Evolutionary conservation across 2,329 filamentous ascomycete species (phyloP).

Genomic region (Nigrospora osmanthi): DNA sequence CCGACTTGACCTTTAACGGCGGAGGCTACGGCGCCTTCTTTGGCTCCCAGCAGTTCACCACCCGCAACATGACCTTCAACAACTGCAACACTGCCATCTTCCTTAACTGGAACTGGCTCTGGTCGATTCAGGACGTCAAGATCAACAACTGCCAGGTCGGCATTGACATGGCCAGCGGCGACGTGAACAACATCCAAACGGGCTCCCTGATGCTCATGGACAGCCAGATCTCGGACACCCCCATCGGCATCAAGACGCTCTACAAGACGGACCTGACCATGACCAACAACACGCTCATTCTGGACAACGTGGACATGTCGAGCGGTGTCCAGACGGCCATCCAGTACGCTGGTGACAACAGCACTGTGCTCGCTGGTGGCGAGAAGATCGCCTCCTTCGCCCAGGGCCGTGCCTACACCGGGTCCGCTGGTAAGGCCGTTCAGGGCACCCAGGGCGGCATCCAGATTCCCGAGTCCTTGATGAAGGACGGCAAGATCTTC

Average conservation of each 20-base stretch:
- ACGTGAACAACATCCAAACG: conserved; percentile 59
- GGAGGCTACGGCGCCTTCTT: conserved; percentile 72
- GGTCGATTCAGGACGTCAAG: conserved; percentile 67
- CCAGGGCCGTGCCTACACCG: conserved; percentile 69
- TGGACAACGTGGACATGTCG: conserved; percentile 85
- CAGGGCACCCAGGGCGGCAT: conserved; percentile 51
- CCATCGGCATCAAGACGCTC: conserved; percentile 68
- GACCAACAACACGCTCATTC: conserved; percentile 73
- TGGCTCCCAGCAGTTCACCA: conserved; percentile 83
- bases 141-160: conserved; percentile 72
- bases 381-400: conserved; percentile 63
- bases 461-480: conserved; percentile 58
- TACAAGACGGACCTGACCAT: conserved; percentile 55
- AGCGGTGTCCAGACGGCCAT: conserved; percentile 62
- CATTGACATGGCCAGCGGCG: conserved; percentile 68
- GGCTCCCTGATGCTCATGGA: conserved; percentile 82
- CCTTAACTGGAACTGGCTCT: conserved; percentile 91
- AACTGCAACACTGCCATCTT: conserved; percentile 75
- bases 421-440: conserved; percentile 38
- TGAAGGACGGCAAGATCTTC: conserved; percentile 62
- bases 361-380: conserved; percentile 61
- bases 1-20: conserved; percentile 75
- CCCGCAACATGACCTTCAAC: conserved; percentile 75
- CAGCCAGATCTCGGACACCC: conserved; percentile 69
- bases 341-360: conserved; percentile 44